Conservation (phyloP, 345 rosid species). For the Ailanthus altissimus region DNA sequence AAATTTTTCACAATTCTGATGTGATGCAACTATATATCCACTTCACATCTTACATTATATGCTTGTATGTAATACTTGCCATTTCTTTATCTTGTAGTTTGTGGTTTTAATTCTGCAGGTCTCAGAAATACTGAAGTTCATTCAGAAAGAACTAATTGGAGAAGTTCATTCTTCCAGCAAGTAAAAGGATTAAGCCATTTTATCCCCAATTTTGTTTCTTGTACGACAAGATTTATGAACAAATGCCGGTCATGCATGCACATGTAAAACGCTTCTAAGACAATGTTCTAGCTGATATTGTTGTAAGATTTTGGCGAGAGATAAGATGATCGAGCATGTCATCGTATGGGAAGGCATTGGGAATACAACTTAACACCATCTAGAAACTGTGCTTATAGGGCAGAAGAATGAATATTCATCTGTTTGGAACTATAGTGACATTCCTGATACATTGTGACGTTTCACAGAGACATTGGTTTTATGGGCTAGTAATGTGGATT, state of each 20-base stretch:
- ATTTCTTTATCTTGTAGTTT: not conserved
- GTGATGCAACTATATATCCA: not conserved
- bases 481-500: not conserved
- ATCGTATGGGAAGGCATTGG: too few relatives aligned
- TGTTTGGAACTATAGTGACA: too few relatives aligned
- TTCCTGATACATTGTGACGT: not conserved
- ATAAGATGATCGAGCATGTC: not conserved
- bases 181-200: not conserved
- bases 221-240: not conserved
- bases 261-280: too few relatives aligned
- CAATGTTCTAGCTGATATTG: not conserved
- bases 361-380: not conserved
- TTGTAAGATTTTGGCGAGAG: not conserved
- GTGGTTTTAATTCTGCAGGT: slow-evolving; percentile 40
- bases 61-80: not conserved
- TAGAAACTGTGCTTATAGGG: too few relatives aligned
- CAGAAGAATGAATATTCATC: too few relatives aligned
- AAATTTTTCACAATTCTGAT: not conserved
- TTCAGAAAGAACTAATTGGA: slow-evolving; percentile 48
- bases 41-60: not conserved
- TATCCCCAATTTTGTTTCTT: not conserved
- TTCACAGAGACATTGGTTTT: not conserved
- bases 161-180: slow-evolving; percentile 10
- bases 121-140: slow-evolving; percentile 48
- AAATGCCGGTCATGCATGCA: not conserved